These are phyloP conservation scores for Fusarium sp. DNA, from an alignment of 2,329 filamentous ascomycete species.

Conservation along the genomic window DNA sequence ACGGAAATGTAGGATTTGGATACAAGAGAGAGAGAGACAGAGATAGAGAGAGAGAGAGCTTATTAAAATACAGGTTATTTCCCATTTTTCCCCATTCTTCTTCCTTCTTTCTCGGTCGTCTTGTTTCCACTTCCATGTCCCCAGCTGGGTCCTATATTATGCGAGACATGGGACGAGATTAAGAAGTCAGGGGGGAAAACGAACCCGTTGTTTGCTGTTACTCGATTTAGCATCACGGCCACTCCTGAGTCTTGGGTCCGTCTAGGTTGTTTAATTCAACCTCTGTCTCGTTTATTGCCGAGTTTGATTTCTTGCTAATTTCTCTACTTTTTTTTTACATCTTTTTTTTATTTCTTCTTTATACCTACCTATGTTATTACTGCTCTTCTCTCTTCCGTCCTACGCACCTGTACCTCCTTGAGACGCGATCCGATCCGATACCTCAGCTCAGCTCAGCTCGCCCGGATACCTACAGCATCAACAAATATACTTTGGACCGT, in stretches of 20 bases:
- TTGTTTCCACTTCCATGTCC: slow-evolving; percentile 2
- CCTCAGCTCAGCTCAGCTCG: neutral
- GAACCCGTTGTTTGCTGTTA: slow-evolving; percentile 18
- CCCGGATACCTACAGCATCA: slow-evolving; percentile 3
- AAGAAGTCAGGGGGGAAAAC: slow-evolving; percentile 5
- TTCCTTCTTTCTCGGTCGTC: too few relatives aligned
- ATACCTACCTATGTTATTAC: neutral
- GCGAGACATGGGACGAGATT: slow-evolving; percentile 32
- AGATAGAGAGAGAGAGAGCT: too few relatives aligned
- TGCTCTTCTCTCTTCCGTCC: neutral
- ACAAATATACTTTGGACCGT: slow-evolving; percentile 11
- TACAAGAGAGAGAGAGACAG: neutral
- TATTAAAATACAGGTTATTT: slow-evolving; percentile 17
- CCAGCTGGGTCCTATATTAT: slow-evolving; percentile 10
- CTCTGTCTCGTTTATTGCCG: slow-evolving; percentile 16
- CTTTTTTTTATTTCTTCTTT: neutral
- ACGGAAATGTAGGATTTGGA: neutral
- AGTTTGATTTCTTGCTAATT: slow-evolving; percentile 11
- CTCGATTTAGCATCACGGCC: slow-evolving; percentile 32
- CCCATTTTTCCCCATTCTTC: slow-evolving; percentile 4
- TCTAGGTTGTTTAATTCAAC: slow-evolving; percentile 26
- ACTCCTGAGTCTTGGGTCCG: slow-evolving; percentile 22
- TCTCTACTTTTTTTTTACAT: slow-evolving; percentile 1
- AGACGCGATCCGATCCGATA: neutral
- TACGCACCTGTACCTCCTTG: neutral